Percentiles rank a stretch among this genome's conserved stretches.
phyloP scores from a whole-genome alignment of 768 basidiomycete genomes.

The Gautieria morchelliformis region DNA sequence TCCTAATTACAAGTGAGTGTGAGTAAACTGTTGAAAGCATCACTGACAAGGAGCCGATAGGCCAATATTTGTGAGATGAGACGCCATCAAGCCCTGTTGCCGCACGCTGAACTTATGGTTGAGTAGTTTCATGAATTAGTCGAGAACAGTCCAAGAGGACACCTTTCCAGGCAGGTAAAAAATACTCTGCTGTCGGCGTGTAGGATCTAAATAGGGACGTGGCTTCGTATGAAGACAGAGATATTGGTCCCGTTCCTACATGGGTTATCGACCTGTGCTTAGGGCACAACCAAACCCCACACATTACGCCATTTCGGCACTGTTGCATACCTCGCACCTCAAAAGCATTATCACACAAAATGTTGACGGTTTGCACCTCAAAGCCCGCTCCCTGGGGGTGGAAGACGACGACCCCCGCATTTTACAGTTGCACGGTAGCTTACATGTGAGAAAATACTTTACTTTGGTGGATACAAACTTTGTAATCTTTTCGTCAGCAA shows the following conservation, averaged over 20 bases:
- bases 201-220: background rate
- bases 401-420: conserved; percentile 34
- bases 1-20: conserved; percentile 72
- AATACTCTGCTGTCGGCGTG: background rate
- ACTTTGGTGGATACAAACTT: too few relatives aligned
- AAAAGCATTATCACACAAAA: conserved; percentile 65
- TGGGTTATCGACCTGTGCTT: conserved; percentile 84
- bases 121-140: conserved; percentile 74
- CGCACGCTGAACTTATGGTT: conserved; percentile 13
- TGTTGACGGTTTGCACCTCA: conserved; percentile 92
- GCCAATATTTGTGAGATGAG: conserved; percentile 42
- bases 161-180: conserved; percentile 52
- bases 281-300: conserved; percentile 79
- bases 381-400: conserved; percentile 48
- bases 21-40: background rate
- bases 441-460: conserved; percentile 48
- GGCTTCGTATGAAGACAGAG: conserved; percentile 46
- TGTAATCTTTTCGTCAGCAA: conserved; percentile 28
- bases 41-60: conserved; percentile 19
- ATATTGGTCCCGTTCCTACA: conserved; percentile 74
- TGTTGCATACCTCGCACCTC: conserved; percentile 59
- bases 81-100: background rate
- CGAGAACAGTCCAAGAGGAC: conserved; percentile 59
- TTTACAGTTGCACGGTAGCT: conserved; percentile 81
- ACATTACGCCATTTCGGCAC: conserved; percentile 77